Conservation (phyloP, 129 eudicot species). For the Helianthus tuberosus region DNA sequence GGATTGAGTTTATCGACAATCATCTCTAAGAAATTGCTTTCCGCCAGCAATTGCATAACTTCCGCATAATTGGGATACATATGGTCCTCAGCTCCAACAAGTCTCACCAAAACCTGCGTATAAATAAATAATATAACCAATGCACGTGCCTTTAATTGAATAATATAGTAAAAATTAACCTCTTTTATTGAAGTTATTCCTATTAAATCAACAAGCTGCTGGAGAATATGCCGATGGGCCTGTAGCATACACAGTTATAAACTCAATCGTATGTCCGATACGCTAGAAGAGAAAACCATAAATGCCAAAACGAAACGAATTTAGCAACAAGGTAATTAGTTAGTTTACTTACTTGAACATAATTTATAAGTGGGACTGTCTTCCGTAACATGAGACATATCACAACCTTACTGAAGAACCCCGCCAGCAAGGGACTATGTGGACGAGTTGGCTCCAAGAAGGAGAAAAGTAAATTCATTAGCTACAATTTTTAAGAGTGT, state of each 20-base stretch:
- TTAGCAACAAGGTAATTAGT: background rate
- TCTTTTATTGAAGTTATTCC: constrained; percentile 97
- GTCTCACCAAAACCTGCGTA: constrained; percentile 80
- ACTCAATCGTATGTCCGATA: background rate
- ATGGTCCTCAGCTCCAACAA: constrained; percentile 90
- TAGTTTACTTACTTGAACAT: constrained; percentile 59
- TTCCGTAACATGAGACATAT: constrained; percentile 86
- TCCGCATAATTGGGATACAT: constrained; percentile 77
- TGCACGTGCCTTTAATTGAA: background rate
- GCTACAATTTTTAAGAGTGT: constrained; percentile 46
- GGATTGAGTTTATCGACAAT: constrained; percentile 92
- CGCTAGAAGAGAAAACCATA: background rate
- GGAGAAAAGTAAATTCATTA: constrained; percentile 87
- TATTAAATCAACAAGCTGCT: constrained; percentile 85
- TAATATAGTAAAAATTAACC: constrained; percentile 39
- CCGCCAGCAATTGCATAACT: constrained; percentile 90
- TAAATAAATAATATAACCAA: constrained; percentile 25
- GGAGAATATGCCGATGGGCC: constrained; percentile 83
- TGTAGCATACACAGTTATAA: constrained; percentile 24
- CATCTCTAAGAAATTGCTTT: constrained; percentile 91
- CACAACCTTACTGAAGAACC: constrained; percentile 94
- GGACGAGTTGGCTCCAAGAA: constrained; percentile 85
- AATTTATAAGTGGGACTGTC: constrained; percentile 79
- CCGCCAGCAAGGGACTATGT: constrained; percentile 89
- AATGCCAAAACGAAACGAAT: background rate